Evolutionary conservation across 306 rosid species (phyloP), one percentile per base, ranked within the genome.

Genomic region (Dryas octopetala): DNA sequence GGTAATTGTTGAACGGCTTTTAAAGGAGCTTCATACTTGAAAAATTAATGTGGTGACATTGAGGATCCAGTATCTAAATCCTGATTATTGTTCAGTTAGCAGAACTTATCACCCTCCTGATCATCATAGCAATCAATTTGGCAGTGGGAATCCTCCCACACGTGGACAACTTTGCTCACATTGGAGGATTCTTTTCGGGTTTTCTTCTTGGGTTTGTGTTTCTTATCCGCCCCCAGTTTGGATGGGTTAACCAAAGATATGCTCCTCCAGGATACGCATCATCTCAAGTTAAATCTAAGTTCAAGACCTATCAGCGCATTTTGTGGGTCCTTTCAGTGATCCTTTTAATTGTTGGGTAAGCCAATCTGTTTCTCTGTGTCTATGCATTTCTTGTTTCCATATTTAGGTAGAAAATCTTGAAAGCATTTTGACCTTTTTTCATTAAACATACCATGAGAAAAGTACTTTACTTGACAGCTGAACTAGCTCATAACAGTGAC

Each of bases 71-170:
- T 49, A 50, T 50, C 59, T 73, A 47, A 60, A 47, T 46, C 17
- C 11, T 8, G 8, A 2, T 15, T 28, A 6, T 28, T 79, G 52
- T 84, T 83, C 88, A 95, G 98, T 67, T 91, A 4, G 86, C 87
- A 74, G 98, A 97, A 72, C 82, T 95, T 69, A 16, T 87, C 73
- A 88, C 94, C 41, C 96, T 95, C 41, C 79, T 95, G 80, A 53
- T 91, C 80, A 89, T 95, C 85, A 82, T 95, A 66, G 96, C 65
- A 19, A 44, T 91, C 83, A 95, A 95, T 78, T 89, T 95, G 81
- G 98, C 90, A 4, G 94, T 95, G 71, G 98, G 98, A 70, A 90
- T 91, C 75, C 97, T 94, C 62, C 98, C 98, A 75, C 97, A 90
- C 9, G 91, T 95, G 79, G 98, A 95, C 85, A 95, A 95, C 79